Evolutionary conservation across 495 filamentous ascomycete species (phyloP).

Genomic region (Penicillium simplicissimum): DNA sequence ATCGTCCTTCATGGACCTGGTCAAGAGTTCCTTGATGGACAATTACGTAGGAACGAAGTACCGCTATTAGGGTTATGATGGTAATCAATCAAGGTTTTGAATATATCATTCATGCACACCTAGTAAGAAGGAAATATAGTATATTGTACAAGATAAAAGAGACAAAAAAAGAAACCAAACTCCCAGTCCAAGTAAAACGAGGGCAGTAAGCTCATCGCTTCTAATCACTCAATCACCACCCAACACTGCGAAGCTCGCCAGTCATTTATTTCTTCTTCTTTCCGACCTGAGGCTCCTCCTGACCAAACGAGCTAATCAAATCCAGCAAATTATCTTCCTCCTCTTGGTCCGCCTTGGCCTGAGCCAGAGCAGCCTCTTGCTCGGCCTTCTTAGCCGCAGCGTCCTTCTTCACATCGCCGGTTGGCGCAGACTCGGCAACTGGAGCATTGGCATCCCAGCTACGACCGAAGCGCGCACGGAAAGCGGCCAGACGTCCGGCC

Average conservation of each 20-base stretch:
- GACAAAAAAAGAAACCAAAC: slow-evolving; percentile 23
- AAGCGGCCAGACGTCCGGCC: slow-evolving; percentile 84
- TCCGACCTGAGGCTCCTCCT: slow-evolving; percentile 36
- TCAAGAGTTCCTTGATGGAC: slow-evolving; percentile 12
- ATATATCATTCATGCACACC: slow-evolving; percentile 15
- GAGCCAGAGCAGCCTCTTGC: slow-evolving; percentile 34
- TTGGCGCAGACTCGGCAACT: slow-evolving; percentile 19
- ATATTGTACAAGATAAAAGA: slow-evolving; percentile 32
- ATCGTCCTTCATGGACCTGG: slow-evolving; percentile 16
- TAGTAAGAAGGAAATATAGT: slow-evolving; percentile 20
- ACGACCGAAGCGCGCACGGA: slow-evolving; percentile 79
- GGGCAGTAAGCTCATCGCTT: neutral
- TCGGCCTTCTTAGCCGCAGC: slow-evolving; percentile 33
- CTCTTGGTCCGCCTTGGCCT: slow-evolving; percentile 38
- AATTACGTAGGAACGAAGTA: slow-evolving; percentile 17
- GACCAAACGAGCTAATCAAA: slow-evolving; percentile 66
- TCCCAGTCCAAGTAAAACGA: slow-evolving; percentile 15
- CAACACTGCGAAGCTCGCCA: neutral
- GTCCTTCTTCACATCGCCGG: slow-evolving; percentile 17
- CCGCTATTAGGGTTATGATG: slow-evolving; percentile 15
- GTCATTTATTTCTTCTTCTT: slow-evolving; percentile 38
- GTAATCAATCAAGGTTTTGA: slow-evolving; percentile 5
- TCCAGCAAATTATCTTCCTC: slow-evolving; percentile 65
- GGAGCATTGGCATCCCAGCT: slow-evolving; percentile 68
- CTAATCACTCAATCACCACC: neutral